Evolutionary conservation across 768 basidiomycete species (phyloP).

Genomic region (Trametes elegans): DNA sequence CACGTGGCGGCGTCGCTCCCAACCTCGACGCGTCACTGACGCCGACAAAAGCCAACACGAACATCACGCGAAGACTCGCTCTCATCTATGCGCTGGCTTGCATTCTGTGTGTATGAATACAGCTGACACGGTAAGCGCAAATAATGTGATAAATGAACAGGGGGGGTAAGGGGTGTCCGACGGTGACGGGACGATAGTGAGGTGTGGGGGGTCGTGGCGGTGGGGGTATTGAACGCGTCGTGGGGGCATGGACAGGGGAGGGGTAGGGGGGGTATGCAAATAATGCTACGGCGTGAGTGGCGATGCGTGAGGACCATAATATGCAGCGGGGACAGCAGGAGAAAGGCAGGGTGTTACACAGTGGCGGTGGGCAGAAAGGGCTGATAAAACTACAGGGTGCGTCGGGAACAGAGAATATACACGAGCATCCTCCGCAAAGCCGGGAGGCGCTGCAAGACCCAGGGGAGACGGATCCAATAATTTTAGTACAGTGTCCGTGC

Average conservation of each 20-base stretch:
- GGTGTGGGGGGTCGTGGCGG: not conserved
- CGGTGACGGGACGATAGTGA: not conserved
- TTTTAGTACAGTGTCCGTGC: slow-evolving; percentile 28
- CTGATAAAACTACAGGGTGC: slow-evolving; percentile 18
- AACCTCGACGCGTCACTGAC: not conserved
- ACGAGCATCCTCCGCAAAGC: slow-evolving; percentile 8
- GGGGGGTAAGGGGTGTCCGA: not conserved
- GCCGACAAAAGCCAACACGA: not conserved
- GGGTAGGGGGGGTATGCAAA: slow-evolving; percentile 15
- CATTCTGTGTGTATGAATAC: slow-evolving; percentile 13
- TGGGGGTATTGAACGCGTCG: slow-evolving; percentile 10
- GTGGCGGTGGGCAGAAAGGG: not conserved
- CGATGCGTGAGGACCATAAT: slow-evolving; percentile 12
- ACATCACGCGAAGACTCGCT: not conserved
- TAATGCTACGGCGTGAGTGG: slow-evolving; percentile 18
- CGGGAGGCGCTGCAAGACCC: slow-evolving; percentile 6
- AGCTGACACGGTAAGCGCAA: slow-evolving; percentile 17
- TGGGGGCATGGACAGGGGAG: not conserved
- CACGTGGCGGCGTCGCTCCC: too few relatives aligned
- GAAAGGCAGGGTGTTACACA: slow-evolving; percentile 12
- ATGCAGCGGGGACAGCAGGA: not conserved
- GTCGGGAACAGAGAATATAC: slow-evolving; percentile 5
- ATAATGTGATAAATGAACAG: slow-evolving; percentile 22
- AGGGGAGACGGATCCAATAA: slow-evolving; percentile 8
- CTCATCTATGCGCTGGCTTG: slow-evolving; percentile 19